Evolutionary conservation across 768 basidiomycete species (phyloP).

Genomic region (Suillus plorans): DNA sequence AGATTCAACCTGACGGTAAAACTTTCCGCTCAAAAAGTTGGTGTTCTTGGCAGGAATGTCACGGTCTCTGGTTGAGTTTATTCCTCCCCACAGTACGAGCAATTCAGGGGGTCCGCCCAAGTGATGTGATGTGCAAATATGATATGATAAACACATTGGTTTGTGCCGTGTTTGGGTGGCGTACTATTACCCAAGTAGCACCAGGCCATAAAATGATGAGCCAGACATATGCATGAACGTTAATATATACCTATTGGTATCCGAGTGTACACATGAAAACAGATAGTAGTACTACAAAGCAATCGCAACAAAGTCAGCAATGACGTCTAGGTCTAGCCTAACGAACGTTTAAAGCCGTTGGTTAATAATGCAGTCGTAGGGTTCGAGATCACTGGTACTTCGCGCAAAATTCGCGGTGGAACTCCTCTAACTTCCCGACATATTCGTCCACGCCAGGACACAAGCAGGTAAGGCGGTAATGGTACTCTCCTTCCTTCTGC

Average conservation of each 20-base stretch:
- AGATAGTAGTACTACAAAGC: neutral
- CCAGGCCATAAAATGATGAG: neutral
- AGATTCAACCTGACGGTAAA: neutral
- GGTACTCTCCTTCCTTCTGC: conserved; percentile 86
- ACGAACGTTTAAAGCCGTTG: neutral
- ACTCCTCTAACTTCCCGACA: conserved; percentile 76
- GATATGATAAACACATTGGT: neutral
- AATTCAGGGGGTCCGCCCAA: neutral
- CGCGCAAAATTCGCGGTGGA: conserved; percentile 61
- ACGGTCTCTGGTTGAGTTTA: neutral
- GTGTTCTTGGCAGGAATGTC: neutral
- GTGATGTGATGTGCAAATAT: neutral
- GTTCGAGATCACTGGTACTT: conserved; percentile 37
- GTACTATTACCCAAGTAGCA: neutral
- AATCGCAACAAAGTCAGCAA: neutral
- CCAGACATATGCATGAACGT: neutral
- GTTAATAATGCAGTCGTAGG: neutral
- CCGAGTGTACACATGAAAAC: neutral
- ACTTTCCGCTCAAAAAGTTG: neutral
- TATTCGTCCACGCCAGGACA: conserved; percentile 96
- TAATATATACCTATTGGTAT: neutral
- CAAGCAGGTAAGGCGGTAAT: conserved; percentile 91
- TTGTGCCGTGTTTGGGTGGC: neutral
- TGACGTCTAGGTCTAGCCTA: neutral
- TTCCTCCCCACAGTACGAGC: neutral